A percentile compares a stretch with the other conserved stretches of the same genome.
phyloP scores from a whole-genome alignment of 2,329 filamentous ascomycete genomes.

The Diatrype stigma region DNA sequence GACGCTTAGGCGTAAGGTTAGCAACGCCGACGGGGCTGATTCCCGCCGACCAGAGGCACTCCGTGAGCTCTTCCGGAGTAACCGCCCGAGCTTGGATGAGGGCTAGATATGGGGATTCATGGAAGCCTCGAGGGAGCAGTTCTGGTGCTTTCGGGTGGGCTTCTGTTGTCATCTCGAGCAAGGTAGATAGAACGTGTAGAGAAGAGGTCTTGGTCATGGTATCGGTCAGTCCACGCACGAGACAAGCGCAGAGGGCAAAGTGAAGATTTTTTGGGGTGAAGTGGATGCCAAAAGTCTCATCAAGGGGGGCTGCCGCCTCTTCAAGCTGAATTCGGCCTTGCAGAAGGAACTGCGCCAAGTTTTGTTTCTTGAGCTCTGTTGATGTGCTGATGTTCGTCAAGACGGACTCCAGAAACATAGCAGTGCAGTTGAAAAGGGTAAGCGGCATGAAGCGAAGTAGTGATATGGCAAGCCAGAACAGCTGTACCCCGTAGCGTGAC shows the following conservation, averaged over 20 bases:
- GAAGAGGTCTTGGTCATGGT: conserved; percentile 55
- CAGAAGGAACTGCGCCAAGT: conserved; percentile 56
- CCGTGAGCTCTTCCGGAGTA: conserved; percentile 55
- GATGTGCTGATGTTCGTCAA: conserved; percentile 60
- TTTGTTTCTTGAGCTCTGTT: conserved; percentile 54
- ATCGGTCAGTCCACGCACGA: conserved; percentile 61
- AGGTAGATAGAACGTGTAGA: conserved; percentile 57
- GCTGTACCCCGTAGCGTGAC: conserved; percentile 63
- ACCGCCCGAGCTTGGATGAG: conserved; percentile 55
- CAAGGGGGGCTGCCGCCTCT: conserved; percentile 57
- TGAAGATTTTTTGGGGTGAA: conserved; percentile 64
- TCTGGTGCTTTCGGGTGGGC: conserved; percentile 30
- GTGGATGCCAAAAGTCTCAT: conserved; percentile 62
- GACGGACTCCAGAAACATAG: conserved; percentile 61
- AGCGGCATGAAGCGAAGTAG: conserved; percentile 60
- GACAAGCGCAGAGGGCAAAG: conserved; percentile 60
- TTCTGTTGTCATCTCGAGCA: conserved; percentile 50
- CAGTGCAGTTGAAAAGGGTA: conserved; percentile 61
- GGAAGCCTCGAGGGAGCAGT: conserved; percentile 27
- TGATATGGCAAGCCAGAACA: conserved; percentile 68
- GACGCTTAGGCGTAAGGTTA: conserved; percentile 34
- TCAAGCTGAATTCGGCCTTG: conserved; percentile 58
- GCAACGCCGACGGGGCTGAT: conserved; percentile 42
- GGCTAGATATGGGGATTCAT: conserved; percentile 54
- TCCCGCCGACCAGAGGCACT: conserved; percentile 58